phyloP scores from a whole-genome alignment of 331 rosid genomes.

The Dryas integrifolia region DNA sequence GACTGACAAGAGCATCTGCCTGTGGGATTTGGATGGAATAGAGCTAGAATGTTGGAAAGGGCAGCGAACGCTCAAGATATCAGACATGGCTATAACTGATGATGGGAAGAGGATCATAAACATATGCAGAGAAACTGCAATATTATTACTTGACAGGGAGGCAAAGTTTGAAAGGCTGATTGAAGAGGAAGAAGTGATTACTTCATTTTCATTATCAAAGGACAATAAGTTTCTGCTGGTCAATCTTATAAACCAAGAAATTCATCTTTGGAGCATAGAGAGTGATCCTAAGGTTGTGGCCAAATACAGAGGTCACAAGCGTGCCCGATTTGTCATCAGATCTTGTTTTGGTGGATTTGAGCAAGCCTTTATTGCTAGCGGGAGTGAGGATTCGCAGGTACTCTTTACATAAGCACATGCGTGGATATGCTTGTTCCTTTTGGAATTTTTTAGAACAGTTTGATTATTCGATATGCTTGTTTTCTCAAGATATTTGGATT shows the following conservation, averaged over 20 bases:
- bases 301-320: constrained; percentile 17
- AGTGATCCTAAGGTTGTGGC: constrained; percentile 1
- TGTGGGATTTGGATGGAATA: constrained; percentile 15
- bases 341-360: constrained; percentile 23
- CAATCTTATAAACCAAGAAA: constrained; percentile 22
- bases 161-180: constrained; percentile 15
- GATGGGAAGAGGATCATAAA: constrained; percentile 11
- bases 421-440: too few relatives aligned
- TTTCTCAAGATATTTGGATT: background rate
- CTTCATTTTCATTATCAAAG: constrained; percentile 17
- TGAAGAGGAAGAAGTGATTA: constrained; percentile 17
- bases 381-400: constrained; percentile 14
- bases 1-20: constrained; percentile 14
- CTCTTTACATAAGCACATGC: background rate
- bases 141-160: constrained; percentile 13
- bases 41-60: constrained; percentile 13
- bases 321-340: constrained; percentile 15
- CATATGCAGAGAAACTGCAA: constrained; percentile 15
- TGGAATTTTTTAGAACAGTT: too few relatives aligned
- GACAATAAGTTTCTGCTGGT: constrained; percentile 15
- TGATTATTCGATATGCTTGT: background rate
- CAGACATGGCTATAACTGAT: constrained; percentile 11
- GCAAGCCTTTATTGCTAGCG: constrained; percentile 15
- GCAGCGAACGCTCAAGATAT: constrained; percentile 13
- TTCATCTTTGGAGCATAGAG: constrained; percentile 16